Evolutionary conservation across 495 filamentous ascomycete genomes (phyloP).

Genomic region (Aspergillus biplanus): DNA sequence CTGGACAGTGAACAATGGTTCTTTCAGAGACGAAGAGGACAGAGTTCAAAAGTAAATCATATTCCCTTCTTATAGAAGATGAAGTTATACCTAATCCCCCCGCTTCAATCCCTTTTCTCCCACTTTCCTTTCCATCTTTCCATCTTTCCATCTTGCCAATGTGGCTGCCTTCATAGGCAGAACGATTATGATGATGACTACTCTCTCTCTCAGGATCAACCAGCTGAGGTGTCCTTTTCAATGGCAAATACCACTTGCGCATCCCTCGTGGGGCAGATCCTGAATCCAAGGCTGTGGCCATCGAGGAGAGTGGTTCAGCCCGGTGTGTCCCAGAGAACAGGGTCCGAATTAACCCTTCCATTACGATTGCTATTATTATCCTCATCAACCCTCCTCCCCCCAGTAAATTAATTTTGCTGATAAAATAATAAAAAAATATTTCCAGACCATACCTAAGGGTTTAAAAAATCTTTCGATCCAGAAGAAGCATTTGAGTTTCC

Average conservation of each 20-base stretch:
- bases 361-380: constrained; percentile 18
- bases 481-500: neutral
- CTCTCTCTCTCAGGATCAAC: neutral
- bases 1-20: neutral
- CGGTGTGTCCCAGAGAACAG: constrained; percentile 23
- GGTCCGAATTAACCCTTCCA: constrained; percentile 14
- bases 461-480: neutral
- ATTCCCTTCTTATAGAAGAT: neutral
- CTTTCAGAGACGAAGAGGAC: neutral
- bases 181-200: constrained; percentile 18
- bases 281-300: constrained; percentile 22
- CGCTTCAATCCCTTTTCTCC: neutral
- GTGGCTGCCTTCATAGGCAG: constrained; percentile 29
- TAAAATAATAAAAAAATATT: no score
- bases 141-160: neutral
- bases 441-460: neutral
- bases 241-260: constrained; percentile 31
- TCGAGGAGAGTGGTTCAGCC: constrained; percentile 21
- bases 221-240: constrained; percentile 22
- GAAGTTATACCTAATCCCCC: neutral
- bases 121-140: neutral
- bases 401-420: neutral
- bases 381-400: neutral
- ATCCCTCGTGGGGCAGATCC: constrained; percentile 37
- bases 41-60: no score